Conservation (phyloP, 148 eudicot species). For the Spergularia marina region DNA sequence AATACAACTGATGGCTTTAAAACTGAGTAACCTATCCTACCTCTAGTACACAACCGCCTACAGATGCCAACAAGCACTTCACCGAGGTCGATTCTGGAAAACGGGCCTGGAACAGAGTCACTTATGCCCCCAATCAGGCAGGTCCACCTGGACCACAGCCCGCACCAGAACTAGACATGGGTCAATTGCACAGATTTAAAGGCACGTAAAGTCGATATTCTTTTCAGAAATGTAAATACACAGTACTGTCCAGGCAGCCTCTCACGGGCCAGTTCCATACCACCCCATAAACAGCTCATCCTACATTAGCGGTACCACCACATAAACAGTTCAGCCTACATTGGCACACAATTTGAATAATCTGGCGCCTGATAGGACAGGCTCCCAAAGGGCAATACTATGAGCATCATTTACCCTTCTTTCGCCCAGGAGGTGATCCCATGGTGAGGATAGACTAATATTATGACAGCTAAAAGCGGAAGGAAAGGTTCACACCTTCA, state of each 20-base stretch:
- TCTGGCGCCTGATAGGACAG: background rate
- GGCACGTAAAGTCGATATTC: background rate
- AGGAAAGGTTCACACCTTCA: slow-evolving; percentile 60
- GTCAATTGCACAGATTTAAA: background rate
- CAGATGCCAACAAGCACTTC: background rate
- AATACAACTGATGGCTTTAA: background rate
- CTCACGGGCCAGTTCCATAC: background rate
- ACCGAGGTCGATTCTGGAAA: background rate
- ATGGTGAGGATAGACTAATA: background rate
- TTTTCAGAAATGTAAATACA: background rate
- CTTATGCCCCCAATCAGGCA: no score
- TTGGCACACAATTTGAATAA: background rate
- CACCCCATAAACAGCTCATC: background rate
- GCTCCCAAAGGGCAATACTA: background rate
- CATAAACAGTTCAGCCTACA: background rate
- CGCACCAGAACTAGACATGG: background rate
- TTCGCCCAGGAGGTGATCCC: background rate
- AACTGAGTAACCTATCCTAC: no score
- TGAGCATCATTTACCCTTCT: background rate
- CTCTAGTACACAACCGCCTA: background rate
- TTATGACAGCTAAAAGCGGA: background rate
- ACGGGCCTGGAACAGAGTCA: background rate
- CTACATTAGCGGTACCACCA: background rate
- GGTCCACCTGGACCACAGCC: background rate
- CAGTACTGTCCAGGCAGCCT: background rate